Conservation (phyloP, 2,329 filamentous ascomycete species). For the Talaromyces sp. region DNA sequence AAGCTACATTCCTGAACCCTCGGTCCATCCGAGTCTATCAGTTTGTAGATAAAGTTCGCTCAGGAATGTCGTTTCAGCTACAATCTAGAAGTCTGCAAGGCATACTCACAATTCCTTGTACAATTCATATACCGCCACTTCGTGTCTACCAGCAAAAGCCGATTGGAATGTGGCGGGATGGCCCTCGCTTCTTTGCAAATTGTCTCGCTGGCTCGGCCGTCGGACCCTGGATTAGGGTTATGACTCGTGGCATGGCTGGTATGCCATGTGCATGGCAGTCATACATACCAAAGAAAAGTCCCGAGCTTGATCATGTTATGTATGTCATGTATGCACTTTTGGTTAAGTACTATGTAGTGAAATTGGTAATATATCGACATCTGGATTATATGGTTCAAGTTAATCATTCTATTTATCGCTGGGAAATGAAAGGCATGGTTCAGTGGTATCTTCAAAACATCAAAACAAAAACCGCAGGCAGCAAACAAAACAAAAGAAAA, state of each 20-base stretch:
- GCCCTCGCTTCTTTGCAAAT: neutral
- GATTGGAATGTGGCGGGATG: neutral
- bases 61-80: constrained; percentile 10
- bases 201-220: neutral
- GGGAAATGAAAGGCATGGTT: constrained; percentile 2
- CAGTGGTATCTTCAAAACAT: neutral
- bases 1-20: constrained; percentile 4
- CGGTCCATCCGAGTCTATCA: neutral
- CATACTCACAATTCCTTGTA: neutral
- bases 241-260: neutral
- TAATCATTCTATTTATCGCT: neutral
- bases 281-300: neutral
- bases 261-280: neutral
- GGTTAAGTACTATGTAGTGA: neutral
- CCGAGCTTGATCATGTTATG: neutral
- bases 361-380: neutral
- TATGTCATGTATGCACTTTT: neutral
- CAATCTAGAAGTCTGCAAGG: too few species aligned
- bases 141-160: neutral
- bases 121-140: neutral
- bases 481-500: neutral
- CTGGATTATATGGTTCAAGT: neutral
- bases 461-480: neutral
- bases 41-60: neutral
- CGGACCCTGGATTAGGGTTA: neutral